A percentile compares a stretch with the other conserved stretches of the same genome.
Conservation (phyloP, 1,284 basidiomycete species). For the Cryptococcus sp. region DNA sequence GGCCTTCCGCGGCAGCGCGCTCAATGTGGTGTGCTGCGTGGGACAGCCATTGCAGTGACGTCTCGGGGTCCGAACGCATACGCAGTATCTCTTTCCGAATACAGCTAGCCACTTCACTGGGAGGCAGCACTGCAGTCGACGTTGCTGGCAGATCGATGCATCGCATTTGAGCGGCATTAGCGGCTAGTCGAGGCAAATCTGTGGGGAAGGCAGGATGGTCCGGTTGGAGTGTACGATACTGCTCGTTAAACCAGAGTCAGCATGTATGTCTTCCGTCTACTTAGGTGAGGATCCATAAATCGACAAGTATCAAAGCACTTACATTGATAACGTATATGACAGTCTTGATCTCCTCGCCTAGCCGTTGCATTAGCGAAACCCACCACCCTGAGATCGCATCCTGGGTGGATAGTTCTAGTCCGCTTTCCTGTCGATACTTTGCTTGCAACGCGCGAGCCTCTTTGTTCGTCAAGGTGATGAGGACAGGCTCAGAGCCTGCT, state of each 20-base stretch:
- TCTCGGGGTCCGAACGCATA: conserved; percentile 1
- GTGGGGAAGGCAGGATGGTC: conserved; percentile 26
- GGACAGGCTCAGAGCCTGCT: neutral
- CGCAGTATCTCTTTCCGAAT: conserved; percentile 4
- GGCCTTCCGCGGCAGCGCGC: conserved; percentile 9
- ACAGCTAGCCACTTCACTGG: conserved; percentile 1
- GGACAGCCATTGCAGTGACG: conserved; percentile 10
- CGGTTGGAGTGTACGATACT: conserved; percentile 31
- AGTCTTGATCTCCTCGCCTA: neutral
- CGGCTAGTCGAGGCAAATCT: conserved; percentile 22
- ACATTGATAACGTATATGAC: conserved; percentile 2
- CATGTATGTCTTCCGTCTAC: neutral
- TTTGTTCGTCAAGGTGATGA: neutral
- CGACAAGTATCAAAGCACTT: neutral
- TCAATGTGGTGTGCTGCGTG: conserved; percentile 6
- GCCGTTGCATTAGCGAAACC: conserved; percentile 21
- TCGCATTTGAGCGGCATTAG: conserved; percentile 37
- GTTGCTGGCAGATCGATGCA: conserved; percentile 12
- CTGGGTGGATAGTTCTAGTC: conserved; percentile 4
- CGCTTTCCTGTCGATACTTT: neutral
- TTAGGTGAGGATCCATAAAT: neutral
- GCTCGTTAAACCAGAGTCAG: neutral
- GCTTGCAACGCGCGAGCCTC: neutral
- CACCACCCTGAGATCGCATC: conserved; percentile 30
- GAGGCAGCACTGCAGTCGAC: neutral